Conservation (phyloP, 306 rosid species). For the Carpinus fangiana region DNA sequence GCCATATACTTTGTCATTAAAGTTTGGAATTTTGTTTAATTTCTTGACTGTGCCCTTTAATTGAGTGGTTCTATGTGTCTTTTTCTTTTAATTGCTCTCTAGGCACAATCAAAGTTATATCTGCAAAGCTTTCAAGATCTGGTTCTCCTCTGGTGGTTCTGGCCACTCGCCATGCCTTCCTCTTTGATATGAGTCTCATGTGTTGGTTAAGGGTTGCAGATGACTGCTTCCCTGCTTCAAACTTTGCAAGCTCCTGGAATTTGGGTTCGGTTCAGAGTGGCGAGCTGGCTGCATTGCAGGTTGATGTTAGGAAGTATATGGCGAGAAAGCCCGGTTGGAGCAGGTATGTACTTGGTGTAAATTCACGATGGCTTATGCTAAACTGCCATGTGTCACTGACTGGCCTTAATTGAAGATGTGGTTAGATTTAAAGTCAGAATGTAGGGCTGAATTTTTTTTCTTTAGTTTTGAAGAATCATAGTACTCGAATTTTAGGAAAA, state of each 20-base stretch:
- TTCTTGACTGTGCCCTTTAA: neutral
- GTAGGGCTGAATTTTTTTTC: neutral
- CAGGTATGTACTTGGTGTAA: slow-evolving; percentile 60
- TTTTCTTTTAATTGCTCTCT: slow-evolving; percentile 27
- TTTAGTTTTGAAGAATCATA: neutral
- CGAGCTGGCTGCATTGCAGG: slow-evolving; percentile 94
- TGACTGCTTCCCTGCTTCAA: slow-evolving; percentile 96
- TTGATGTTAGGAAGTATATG: slow-evolving; percentile 91
- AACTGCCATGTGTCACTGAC: neutral
- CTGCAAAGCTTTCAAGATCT: slow-evolving; percentile 73
- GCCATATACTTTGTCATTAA: slow-evolving; percentile 3
- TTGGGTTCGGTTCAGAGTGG: slow-evolving; percentile 86
- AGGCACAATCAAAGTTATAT: slow-evolving; percentile 79
- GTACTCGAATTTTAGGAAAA: neutral
- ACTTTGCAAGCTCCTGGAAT: slow-evolving; percentile 96
- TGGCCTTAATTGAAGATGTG: slow-evolving; percentile 17
- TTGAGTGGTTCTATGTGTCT: neutral
- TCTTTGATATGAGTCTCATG: slow-evolving; percentile 83
- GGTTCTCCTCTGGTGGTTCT: slow-evolving; percentile 81
- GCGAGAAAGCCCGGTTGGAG: slow-evolving; percentile 99
- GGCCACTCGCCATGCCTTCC: slow-evolving; percentile 92
- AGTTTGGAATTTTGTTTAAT: slow-evolving; percentile 1
- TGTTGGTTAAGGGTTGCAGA: slow-evolving; percentile 99
- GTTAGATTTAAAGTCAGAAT: slow-evolving; percentile 3
- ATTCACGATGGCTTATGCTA: neutral